A percentile compares a stretch with the other conserved stretches of the same genome.
Evolutionary conservation across 495 filamentous ascomycete genomes (phyloP).

Genomic region (Parathielavia appendiculata): DNA sequence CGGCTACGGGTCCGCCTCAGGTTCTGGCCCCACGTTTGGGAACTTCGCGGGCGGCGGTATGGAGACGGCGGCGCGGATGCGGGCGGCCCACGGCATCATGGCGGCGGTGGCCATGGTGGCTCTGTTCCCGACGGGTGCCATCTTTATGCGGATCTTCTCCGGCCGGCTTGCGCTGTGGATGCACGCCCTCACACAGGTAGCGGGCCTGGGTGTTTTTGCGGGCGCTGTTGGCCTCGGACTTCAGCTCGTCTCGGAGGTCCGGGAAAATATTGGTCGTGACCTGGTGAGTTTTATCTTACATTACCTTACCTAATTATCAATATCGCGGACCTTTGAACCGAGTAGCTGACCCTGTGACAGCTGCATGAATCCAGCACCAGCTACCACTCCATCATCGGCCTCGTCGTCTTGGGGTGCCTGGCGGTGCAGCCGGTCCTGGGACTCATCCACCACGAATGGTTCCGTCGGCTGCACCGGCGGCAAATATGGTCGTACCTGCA

Average conservation of each 20-base stretch:
- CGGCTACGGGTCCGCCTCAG: background rate
- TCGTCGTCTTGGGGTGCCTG: constrained; percentile 50
- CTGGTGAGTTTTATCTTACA: background rate
- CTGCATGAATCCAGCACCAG: constrained; percentile 26
- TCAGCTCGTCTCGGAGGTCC: constrained; percentile 38
- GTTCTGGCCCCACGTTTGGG: constrained; percentile 28
- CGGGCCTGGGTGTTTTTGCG: constrained; percentile 47
- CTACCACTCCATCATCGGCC: constrained; percentile 53
- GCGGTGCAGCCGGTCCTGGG: constrained; percentile 59
- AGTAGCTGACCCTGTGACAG: constrained; percentile 12
- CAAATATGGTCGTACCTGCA: constrained; percentile 54
- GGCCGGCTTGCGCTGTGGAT: constrained; percentile 32
- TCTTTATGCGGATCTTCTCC: constrained; percentile 48
- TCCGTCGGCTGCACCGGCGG: constrained; percentile 41
- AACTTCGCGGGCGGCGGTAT: constrained; percentile 34
- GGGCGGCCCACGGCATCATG: constrained; percentile 41
- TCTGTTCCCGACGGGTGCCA: constrained; percentile 52
- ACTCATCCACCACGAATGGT: constrained; percentile 56
- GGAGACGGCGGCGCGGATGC: constrained; percentile 22
- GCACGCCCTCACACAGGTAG: constrained; percentile 53
- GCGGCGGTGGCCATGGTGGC: constrained; percentile 43
- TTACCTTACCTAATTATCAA: no score
- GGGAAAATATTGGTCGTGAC: background rate
- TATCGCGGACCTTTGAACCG: background rate
- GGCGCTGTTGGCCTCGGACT: constrained; percentile 57